Base-by-base conservation (phyloP, 2,329 filamentous ascomycete species). In the Botrytis sinoallii region DNA sequence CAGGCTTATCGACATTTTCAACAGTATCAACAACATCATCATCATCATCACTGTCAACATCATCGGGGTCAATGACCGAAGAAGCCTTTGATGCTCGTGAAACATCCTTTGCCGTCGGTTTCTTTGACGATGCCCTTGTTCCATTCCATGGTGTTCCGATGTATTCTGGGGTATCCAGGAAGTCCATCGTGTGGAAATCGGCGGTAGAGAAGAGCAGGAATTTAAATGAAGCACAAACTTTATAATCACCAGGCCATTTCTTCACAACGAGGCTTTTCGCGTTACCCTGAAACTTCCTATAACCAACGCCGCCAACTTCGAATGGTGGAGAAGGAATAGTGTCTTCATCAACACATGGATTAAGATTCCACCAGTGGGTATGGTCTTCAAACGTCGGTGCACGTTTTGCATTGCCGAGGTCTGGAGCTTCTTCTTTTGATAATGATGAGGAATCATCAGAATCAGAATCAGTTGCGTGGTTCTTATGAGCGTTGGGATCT, bases 341-440 rank as follows among this genome's bases (percentile, higher is more conserved):
- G 9, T 75, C 66, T 32, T 57, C 52, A 7, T 59, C 44, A 32
- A 77, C 48, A 46, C 71, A 69, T 25, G 42, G 38, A 40, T 77
- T 76, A 1, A 74, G 65, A 32, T 76, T 73, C 40, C 74, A 72
- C 78, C 78, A 79, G 14, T 73, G 61, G 9, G 52, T 25, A 63
- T 75, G 67, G 2, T 76, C 70, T n/a, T 77, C 69, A 29, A 74
- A 78, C 2, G 72, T 75, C 12, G 78, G 76, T 29, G 73, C 73
- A 73, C 76, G 74, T 40, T 71, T 52, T 32, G 40, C 42, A 64
- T 46, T 25, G 12, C 65, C 40, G 4, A 59, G 32, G 29, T 59
- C 18, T n/a, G 12, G 40, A 29, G n/a, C 29, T 52, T 16, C 38
- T 35, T 44, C n/a, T 16, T 40, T 68, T 7, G 73, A 63, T 46